Evolutionary conservation across 441 rosid species (phyloP), one percentile per base, ranked within the genome.

Genomic region (Erodium moschatum): DNA sequence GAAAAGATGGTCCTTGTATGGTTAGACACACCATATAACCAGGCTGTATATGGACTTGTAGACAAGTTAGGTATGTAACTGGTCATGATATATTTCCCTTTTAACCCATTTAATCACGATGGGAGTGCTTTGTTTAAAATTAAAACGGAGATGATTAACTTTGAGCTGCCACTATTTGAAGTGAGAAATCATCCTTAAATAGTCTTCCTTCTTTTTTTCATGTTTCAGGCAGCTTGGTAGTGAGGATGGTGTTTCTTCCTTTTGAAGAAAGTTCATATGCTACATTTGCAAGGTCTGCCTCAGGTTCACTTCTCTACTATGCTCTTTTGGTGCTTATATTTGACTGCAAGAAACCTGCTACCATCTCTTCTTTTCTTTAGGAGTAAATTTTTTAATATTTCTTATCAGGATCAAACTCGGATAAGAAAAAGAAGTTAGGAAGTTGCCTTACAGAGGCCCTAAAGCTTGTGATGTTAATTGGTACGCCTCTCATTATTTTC

Each of bases 1-100:
- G 97, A 94, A 82, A 91, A 94, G 75, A 69, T 91, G 75, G 87
- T 94, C 71, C 97, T 94, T 68, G 97, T 91, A 16, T 89, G 96
- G 94, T 75, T 94, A 66, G 98, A 89, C 78, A 94, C 97, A 70
- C 94, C 97, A 64, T 89, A 89, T 73, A 91, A 94, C 79, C 97
- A 91, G 77, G 97, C 96, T 70, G 94, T 89, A 20, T 91, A 91
- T 78, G 97, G 97, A 56, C 88, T 89, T 33, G 97, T 94, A 73
- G 96, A 91, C 78, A 94, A 88, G 77, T 79, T 94, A 77, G 97
- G 97, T 83, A 68, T 76, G 88, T 77, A 18, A 19, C 72, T 69
- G 74, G 72, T 35, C 40, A 67, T 27, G 29, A 8, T 74, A 20
- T 29, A 66, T 74, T 35, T 52, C 67, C 40, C 10, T 19, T 38